These are phyloP conservation scores for Aspergillus uvarum DNA, from an alignment of 2,329 filamentous ascomycete species.

Conservation along the genomic window DNA sequence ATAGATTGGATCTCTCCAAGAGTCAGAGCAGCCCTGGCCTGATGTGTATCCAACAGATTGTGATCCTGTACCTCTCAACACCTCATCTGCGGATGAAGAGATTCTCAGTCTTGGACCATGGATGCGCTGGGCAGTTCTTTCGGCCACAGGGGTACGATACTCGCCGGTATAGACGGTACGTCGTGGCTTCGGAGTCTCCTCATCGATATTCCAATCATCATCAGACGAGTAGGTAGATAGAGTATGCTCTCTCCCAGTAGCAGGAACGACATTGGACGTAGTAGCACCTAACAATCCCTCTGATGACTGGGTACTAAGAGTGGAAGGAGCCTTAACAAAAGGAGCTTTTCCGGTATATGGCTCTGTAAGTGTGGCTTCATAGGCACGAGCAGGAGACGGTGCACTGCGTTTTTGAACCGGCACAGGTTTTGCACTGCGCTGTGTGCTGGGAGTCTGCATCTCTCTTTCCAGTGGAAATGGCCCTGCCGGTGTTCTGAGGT, in stretches of 20 bases:
- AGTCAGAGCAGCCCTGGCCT: slow-evolving; percentile 2
- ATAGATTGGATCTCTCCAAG: not conserved
- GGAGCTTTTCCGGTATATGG: slow-evolving; percentile 5
- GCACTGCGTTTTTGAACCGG: slow-evolving; percentile 12
- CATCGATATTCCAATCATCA: slow-evolving; percentile 16
- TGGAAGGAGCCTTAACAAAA: slow-evolving; percentile 12
- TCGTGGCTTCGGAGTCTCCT: slow-evolving; percentile 31
- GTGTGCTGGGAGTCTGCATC: slow-evolving; percentile 7
- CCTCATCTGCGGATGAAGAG: slow-evolving; percentile 26
- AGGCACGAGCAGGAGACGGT: not conserved
- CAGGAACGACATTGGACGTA: not conserved
- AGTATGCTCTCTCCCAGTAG: not conserved
- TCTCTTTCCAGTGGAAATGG: slow-evolving; percentile 17
- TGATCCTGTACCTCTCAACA: slow-evolving; percentile 26
- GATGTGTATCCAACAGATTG: not conserved
- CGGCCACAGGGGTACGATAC: slow-evolving; percentile 17
- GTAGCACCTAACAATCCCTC: not conserved
- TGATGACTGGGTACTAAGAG: slow-evolving; percentile 6
- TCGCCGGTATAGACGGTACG: slow-evolving; percentile 25
- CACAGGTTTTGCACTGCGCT: slow-evolving; percentile 18
- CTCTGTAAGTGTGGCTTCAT: slow-evolving; percentile 1
- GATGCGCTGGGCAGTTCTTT: slow-evolving; percentile 8
- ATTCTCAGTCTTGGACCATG: slow-evolving; percentile 28
- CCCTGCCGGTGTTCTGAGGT: not conserved
- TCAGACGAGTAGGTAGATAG: not conserved